These are phyloP conservation scores for Fusarium mexicanum DNA, from an alignment of 2,329 filamentous ascomycete species.

Conservation along the genomic window DNA sequence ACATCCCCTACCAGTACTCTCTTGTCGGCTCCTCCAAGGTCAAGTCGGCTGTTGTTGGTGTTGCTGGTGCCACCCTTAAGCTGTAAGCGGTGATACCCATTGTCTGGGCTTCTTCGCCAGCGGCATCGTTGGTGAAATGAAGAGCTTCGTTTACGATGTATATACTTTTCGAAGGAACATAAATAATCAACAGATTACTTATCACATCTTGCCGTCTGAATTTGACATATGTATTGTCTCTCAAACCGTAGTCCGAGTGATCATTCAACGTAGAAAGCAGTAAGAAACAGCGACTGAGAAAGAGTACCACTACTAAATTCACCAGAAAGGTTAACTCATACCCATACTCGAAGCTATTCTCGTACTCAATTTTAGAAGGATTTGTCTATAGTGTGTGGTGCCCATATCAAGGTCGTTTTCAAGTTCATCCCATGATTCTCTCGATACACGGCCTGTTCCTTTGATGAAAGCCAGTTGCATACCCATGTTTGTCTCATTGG, in stretches of 20 bases:
- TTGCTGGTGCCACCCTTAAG: slow-evolving; percentile 52
- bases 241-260: neutral
- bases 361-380: neutral
- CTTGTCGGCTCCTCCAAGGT: slow-evolving; percentile 59
- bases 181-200: slow-evolving; percentile 1
- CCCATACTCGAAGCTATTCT: neutral
- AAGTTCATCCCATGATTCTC: neutral
- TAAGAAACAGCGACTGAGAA: neutral
- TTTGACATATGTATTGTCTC: neutral
- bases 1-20: slow-evolving; percentile 61
- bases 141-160: slow-evolving; percentile 18
- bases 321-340: no score
- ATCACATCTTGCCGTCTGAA: neutral
- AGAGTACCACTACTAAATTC: neutral
- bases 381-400: neutral
- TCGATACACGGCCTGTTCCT: neutral
- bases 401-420: neutral
- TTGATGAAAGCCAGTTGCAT: no score
- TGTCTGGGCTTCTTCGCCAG: neutral
- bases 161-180: slow-evolving; percentile 13
- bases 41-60: slow-evolving; percentile 53
- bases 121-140: neutral
- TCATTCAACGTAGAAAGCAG: neutral
- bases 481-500: neutral
- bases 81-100: slow-evolving; percentile 40